Evolutionary conservation across 352 stramenopile genomes (phyloP).

Genomic region (Hyaloperonospora brassicae): DNA sequence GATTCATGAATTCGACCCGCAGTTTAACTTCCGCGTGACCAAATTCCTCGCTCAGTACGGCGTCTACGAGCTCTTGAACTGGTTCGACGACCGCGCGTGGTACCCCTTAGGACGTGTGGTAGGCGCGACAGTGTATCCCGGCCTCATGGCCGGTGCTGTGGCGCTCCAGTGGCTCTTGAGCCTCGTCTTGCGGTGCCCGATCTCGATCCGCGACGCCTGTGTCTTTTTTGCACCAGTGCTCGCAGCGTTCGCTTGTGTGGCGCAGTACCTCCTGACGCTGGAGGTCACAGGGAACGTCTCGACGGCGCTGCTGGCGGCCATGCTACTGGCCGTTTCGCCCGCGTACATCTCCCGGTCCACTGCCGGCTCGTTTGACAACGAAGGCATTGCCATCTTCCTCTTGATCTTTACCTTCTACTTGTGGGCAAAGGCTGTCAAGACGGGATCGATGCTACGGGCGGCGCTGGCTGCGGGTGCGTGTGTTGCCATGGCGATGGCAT

Average conservation of each 20-base stretch:
- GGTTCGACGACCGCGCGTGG: slow-evolving; percentile 96
- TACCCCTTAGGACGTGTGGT: slow-evolving; percentile 91
- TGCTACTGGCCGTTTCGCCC: slow-evolving; percentile 95
- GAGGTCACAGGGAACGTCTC: slow-evolving; percentile 85
- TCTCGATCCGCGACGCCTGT: slow-evolving; percentile 77
- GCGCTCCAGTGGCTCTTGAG: slow-evolving; percentile 84
- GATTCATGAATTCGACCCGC: slow-evolving; percentile 91
- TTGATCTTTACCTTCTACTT: slow-evolving; percentile 97
- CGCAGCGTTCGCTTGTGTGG: slow-evolving; percentile 79
- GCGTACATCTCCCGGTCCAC: slow-evolving; percentile 95
- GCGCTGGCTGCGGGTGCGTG: slow-evolving; percentile 86
- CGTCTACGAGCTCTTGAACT: slow-evolving; percentile 94
- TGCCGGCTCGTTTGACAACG: slow-evolving; percentile 97
- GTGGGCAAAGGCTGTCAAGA: slow-evolving; percentile 91
- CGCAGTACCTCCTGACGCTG: slow-evolving; percentile 25
- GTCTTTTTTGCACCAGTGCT: slow-evolving; percentile 89
- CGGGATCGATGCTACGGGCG: slow-evolving; percentile 82
- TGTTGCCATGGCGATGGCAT: slow-evolving; percentile 96
- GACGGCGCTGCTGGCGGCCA: slow-evolving; percentile 84
- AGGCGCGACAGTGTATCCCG: slow-evolving; percentile 91
- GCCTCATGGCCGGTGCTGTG: slow-evolving; percentile 87
- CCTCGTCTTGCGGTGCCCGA: slow-evolving; percentile 75
- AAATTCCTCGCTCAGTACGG: slow-evolving; percentile 93
- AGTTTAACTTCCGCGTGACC: slow-evolving; percentile 98
- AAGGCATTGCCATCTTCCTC: slow-evolving; percentile 95